Percentiles rank a stretch among this genome's conserved stretches.
These are phyloP conservation scores for Naganishia cerealis DNA, from an alignment of 1,284 basidiomycete species.

Conservation along the genomic window DNA sequence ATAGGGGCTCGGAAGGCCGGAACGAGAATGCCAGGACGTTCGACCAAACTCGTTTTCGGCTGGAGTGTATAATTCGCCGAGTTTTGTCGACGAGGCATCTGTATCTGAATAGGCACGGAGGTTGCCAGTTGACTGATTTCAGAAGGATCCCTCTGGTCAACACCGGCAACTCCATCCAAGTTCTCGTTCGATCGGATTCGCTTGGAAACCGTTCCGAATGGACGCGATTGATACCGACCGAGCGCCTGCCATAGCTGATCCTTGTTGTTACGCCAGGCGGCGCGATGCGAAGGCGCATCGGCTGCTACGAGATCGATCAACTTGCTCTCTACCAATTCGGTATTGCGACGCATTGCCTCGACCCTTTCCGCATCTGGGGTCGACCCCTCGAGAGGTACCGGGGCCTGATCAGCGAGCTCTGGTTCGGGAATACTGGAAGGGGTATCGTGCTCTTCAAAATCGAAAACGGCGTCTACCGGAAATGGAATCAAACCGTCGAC, in stretches of 20 bases:
- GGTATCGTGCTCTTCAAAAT: conserved; percentile 45
- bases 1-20: conserved; percentile 48
- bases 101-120: conserved; percentile 49
- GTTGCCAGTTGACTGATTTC: conserved; percentile 40
- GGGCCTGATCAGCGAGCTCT: neutral
- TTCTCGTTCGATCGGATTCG: neutral
- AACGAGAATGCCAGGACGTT: conserved; percentile 46
- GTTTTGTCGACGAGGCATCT: conserved; percentile 22
- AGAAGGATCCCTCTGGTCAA: conserved; percentile 36
- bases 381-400: conserved; percentile 8
- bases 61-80: conserved; percentile 26
- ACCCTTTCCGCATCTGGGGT: conserved; percentile 22
- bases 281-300: conserved; percentile 51
- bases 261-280: conserved; percentile 45
- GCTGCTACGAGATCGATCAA: conserved; percentile 51
- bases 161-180: conserved; percentile 1
- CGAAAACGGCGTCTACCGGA: conserved; percentile 49
- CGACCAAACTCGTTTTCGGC: conserved; percentile 49
- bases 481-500: neutral
- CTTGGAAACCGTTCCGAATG: conserved; percentile 21
- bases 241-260: conserved; percentile 34
- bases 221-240: conserved; percentile 14
- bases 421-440: conserved; percentile 18
- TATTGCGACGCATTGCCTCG: conserved; percentile 30
- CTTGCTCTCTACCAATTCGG: conserved; percentile 46